phyloP scores from a whole-genome alignment of 768 basidiomycete genomes.

The Phylloporus rhodoxanthus region DNA sequence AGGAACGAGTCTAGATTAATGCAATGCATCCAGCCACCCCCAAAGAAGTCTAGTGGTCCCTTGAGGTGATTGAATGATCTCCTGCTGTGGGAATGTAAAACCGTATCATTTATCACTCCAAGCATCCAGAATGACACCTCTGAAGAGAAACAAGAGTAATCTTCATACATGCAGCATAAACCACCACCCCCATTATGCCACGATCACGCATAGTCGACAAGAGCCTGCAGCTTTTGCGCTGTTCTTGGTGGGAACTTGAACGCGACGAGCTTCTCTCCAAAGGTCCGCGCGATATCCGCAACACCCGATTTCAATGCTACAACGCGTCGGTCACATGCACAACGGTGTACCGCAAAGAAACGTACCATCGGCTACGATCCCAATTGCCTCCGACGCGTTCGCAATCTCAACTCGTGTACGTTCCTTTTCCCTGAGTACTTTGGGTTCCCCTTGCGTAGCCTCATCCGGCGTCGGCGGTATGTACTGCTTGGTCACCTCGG shows the following conservation, averaged over 20 bases:
- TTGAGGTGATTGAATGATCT: too few species aligned
- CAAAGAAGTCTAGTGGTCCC: too few species aligned
- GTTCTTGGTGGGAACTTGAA: conserved; percentile 73
- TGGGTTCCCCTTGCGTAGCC: conserved; percentile 18
- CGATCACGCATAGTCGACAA: conserved; percentile 54
- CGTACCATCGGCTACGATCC: conserved; percentile 55
- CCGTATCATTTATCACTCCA: too few species aligned
- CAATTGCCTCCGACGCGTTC: conserved; percentile 49
- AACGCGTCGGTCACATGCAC: background rate
- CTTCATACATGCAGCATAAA: background rate
- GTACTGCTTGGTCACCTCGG: conserved; percentile 42
- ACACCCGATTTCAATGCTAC: conserved; percentile 64
- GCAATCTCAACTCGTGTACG: conserved; percentile 45
- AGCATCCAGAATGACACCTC: too few species aligned
- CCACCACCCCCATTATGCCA: background rate
- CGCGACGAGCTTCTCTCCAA: conserved; percentile 66
- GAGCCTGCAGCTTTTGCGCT: conserved; percentile 63
- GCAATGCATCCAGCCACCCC: background rate
- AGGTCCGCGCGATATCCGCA: conserved; percentile 61
- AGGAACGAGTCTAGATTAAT: background rate
- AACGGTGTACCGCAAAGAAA: background rate
- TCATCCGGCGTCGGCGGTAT: conserved; percentile 35
- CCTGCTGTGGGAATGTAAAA: too few species aligned
- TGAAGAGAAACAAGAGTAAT: background rate
- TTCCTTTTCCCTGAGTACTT: conserved; percentile 36